phyloP scores from a whole-genome alignment of 805 yeast genomes.

The Hanseniaspora nectarophila region DNA sequence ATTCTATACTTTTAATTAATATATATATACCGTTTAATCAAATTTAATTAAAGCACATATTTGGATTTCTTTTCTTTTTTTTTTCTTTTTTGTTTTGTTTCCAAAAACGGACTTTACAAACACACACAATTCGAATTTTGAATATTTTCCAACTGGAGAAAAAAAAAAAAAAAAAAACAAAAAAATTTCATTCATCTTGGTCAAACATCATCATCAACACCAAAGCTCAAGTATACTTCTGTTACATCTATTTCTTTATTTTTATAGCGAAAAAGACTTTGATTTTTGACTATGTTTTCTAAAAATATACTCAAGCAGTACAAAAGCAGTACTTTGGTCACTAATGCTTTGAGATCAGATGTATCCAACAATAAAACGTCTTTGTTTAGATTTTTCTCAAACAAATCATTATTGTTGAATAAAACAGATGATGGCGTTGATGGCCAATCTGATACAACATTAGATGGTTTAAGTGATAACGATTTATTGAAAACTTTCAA shows the following conservation, averaged over 20 bases:
- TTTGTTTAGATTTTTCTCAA: background rate
- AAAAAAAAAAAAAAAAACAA: background rate
- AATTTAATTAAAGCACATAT: background rate
- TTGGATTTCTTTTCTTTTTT: background rate
- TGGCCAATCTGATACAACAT: no score
- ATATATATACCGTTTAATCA: background rate
- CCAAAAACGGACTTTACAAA: background rate
- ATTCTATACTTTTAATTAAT: no score
- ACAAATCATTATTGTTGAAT: background rate
- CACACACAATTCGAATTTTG: background rate
- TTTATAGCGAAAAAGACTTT: no score
- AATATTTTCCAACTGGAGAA: no score
- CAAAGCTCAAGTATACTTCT: background rate
- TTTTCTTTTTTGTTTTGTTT: background rate
- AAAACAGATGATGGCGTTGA: background rate
- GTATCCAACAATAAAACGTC: no score
- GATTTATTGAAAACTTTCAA: background rate
- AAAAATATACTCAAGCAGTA: background rate
- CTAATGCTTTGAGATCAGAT: background rate
- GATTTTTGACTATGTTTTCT: background rate
- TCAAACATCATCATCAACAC: background rate
- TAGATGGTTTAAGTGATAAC: background rate
- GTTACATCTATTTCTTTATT: background rate
- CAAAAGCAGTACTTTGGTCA: background rate
- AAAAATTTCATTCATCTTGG: background rate